Evolutionary conservation across 1,284 basidiomycete species (phyloP), one percentile per base, ranked within the genome.

Genomic region (Microbotryum intermedium): DNA sequence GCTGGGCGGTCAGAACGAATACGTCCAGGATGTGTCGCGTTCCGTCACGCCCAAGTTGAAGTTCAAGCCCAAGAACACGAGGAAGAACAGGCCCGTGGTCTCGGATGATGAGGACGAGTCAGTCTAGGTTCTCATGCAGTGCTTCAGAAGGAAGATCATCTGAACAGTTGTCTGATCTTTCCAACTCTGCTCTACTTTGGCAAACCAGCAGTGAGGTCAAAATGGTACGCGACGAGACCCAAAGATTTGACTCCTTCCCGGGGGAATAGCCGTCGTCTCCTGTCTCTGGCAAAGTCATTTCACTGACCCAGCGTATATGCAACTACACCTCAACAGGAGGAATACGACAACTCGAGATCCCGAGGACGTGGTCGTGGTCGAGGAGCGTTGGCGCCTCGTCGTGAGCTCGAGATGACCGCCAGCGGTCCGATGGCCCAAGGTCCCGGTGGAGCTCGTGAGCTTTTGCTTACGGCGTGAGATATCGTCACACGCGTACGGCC

Each of bases 401-500:
- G 43, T 20, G 63, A 67, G 26, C 55, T 66, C 11, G 61, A 68
- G 25, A 68, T 68, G 66, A 68, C 64, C 1, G 66, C 66, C 1
- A 58, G 50, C 10, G 66, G 66, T 39, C 66, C 66, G 39, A 68
- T 68, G 66, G 66, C 66, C 3, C 66, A 68, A 28, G 66, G 66
- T 45, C 66, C 66, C 6, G 57, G 58, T 20, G 66, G 64, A 42
- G 58, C 64, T 25, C 60, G 66, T 67, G n/a, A 21, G 66, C n/a
- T 60, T 26, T 3, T n/a, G n/a, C 50, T 25, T 10, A 1, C n/a
- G 5, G 7, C 42, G 34, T 43, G 18, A 23, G 6, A 21, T 51
- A 39, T 10, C 25, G 2, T 10, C 28, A 23, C 11, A 9, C 1
- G 29, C 11, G n/a, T 10, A 20, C 25, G 16, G n/a, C 20, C 4